Percentiles rank a stretch among this genome's conserved stretches.
These are phyloP conservation scores for Chenopodium berlandieri DNA, from an alignment of 148 eudicot species.

Conservation along the genomic window DNA sequence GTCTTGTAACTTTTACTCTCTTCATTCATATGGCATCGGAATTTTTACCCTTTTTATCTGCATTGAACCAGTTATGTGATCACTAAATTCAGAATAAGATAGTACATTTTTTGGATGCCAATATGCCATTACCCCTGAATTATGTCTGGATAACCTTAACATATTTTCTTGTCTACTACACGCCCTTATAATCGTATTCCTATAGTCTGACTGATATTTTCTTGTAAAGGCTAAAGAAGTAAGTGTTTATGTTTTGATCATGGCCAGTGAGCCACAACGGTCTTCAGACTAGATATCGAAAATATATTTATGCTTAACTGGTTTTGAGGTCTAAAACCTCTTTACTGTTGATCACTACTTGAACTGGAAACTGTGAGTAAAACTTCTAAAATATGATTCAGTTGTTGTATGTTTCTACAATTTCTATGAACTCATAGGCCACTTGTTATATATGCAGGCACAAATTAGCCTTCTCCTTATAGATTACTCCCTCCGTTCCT, in stretches of 20 bases:
- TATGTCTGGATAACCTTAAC: too few species aligned
- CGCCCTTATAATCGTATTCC: too few species aligned
- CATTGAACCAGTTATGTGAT: too few species aligned
- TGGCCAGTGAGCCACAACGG: slow-evolving; percentile 76
- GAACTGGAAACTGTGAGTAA: slow-evolving; percentile 49
- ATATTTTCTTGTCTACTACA: neutral
- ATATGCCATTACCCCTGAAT: too few species aligned
- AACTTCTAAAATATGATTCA: neutral
- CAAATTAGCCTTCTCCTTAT: neutral
- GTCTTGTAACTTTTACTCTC: too few species aligned
- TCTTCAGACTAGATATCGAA: slow-evolving; percentile 58
- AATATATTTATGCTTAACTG: slow-evolving; percentile 73
- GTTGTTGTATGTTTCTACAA: neutral
- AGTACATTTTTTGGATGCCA: too few species aligned
- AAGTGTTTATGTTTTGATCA: slow-evolving; percentile 25
- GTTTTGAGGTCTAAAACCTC: slow-evolving; percentile 86
- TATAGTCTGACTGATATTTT: neutral
- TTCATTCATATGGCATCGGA: too few species aligned
- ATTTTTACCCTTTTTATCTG: too few species aligned
- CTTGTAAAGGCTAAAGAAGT: neutral
- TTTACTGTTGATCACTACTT: slow-evolving; percentile 82
- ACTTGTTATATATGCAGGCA: slow-evolving; percentile 7
- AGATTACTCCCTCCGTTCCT: neutral
- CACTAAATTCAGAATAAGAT: too few species aligned
- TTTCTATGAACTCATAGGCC: too few species aligned